phyloP scores from a whole-genome alignment of 306 rosid genomes.

The Purshia tridentata region DNA sequence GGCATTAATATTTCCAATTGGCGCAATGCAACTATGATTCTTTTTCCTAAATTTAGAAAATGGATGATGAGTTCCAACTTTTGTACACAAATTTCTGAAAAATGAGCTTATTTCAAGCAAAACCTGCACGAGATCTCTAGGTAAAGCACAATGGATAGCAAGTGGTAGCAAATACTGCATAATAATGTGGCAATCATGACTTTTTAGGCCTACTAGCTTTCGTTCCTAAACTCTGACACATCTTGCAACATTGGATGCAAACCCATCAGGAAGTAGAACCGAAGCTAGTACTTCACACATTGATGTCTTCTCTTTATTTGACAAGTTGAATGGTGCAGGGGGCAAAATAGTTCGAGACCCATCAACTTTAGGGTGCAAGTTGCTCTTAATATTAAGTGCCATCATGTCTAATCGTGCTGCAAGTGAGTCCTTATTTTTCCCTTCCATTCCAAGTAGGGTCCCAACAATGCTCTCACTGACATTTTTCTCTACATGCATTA shows the following conservation, averaged over 20 bases:
- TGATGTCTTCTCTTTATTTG: not conserved
- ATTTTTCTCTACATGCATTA: no score
- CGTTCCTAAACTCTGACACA: not conserved
- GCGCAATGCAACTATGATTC: not conserved
- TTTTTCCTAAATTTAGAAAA: not conserved
- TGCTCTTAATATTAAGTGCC: no score
- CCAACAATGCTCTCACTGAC: no score
- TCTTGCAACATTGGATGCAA: not conserved
- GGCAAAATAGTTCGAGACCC: no score
- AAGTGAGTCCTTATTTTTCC: no score
- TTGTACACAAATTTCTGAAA: not conserved
- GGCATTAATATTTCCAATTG: not conserved
- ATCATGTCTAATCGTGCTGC: no score
- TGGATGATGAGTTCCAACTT: not conserved
- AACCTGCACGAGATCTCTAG: not conserved
- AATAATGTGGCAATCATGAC: not conserved
- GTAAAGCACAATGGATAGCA: not conserved
- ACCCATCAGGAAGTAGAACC: not conserved
- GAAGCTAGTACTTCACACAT: not conserved
- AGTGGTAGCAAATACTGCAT: not conserved
- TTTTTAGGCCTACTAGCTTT: not conserved
- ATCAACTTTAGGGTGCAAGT: no score
- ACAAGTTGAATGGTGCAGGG: not conserved
- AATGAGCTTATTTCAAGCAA: not conserved
- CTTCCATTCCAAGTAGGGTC: no score